Evolutionary conservation across 495 filamentous ascomycete species (phyloP), one percentile per base, ranked within the genome.

Genomic region (Penicillium riverlandense): DNA sequence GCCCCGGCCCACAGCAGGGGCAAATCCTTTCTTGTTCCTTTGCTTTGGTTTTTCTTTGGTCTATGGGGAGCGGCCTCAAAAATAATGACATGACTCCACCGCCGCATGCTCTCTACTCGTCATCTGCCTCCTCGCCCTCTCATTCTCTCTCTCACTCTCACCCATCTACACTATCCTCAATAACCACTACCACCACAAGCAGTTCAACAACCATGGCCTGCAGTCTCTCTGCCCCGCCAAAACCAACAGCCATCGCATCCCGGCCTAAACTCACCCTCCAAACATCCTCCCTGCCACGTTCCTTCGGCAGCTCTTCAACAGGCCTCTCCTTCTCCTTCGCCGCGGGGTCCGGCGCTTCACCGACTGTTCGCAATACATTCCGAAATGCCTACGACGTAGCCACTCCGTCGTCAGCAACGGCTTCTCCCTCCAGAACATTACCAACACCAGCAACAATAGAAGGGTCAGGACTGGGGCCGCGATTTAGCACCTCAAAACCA

Each of bases 221-320:
- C 37, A 58, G 53, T 49, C 45, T 60, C 7, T 50, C 52, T 14
- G 40, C 52, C 12, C 38, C 48, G 8, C 35, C 47, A 12, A 48
- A 54, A 40, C 54, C 47, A 51, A 55, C 44, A 53, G 57, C 61
- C 45, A 47, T 72, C 68, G 47, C 61, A 16, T 82, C 78, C 61
- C 72, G 83, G 62, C 89, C 89, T 2, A 85, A 86, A 66, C 73
- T 95, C 51, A 85, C 84, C 42, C 77, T 95, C 31, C 85, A 94
- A 67, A 95, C 88, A 39, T 47, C 70, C 1, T 64, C 67, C 8
- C 59, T 77, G 1, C 67, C 72, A 16, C 59, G 62, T 11, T 69
- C 74, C n/a, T 77, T 75, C 42, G 75, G 78, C 50, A 72, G 63
- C 22, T 76, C 71, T 7, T 67, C 67, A 2, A 78, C 76, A 3